These are phyloP conservation scores for Candida sp. DNA, from an alignment of 1,139 yeast species.

Conservation along the genomic window DNA sequence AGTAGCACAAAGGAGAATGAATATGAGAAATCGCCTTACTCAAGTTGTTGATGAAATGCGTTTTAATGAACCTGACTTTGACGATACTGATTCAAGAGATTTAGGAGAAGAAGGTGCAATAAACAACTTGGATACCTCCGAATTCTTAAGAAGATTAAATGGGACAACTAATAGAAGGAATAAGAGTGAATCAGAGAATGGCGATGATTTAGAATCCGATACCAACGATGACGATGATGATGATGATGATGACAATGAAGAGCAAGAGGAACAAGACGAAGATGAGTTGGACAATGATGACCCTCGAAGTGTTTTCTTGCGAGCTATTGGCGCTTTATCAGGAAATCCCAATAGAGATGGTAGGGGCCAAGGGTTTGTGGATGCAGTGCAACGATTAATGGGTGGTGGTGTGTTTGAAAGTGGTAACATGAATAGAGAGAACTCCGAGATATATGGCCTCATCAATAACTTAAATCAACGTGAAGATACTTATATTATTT, in stretches of 20 bases:
- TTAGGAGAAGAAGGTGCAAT: background rate
- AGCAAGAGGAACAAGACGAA: slow-evolving; percentile 17
- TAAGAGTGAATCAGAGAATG: slow-evolving; percentile 7
- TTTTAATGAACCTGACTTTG: background rate
- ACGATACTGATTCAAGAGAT: background rate
- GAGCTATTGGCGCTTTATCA: slow-evolving; percentile 23
- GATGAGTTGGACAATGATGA: slow-evolving; percentile 18
- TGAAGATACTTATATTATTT: slow-evolving; percentile 43
- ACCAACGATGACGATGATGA: slow-evolving; percentile 18
- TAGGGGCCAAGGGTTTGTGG: slow-evolving; percentile 24
- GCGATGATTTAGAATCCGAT: slow-evolving; percentile 8
- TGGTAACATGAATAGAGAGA: slow-evolving; percentile 12
- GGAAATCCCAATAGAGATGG: slow-evolving; percentile 8
- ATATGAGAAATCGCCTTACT: background rate
- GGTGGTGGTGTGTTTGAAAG: slow-evolving; percentile 38
- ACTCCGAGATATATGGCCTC: slow-evolving; percentile 35
- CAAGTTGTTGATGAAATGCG: background rate
- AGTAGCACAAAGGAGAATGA: background rate
- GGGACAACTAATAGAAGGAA: background rate
- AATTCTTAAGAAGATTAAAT: background rate
- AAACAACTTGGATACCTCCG: background rate
- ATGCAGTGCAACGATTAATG: slow-evolving; percentile 35
- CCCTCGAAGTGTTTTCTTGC: slow-evolving; percentile 22
- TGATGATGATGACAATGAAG: slow-evolving; percentile 16
- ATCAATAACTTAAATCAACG: slow-evolving; percentile 40